A percentile compares a stretch with the other conserved stretches of the same genome.
Evolutionary conservation across 495 filamentous ascomycete species (phyloP).

Genomic region (Lineolata rhizophorae): DNA sequence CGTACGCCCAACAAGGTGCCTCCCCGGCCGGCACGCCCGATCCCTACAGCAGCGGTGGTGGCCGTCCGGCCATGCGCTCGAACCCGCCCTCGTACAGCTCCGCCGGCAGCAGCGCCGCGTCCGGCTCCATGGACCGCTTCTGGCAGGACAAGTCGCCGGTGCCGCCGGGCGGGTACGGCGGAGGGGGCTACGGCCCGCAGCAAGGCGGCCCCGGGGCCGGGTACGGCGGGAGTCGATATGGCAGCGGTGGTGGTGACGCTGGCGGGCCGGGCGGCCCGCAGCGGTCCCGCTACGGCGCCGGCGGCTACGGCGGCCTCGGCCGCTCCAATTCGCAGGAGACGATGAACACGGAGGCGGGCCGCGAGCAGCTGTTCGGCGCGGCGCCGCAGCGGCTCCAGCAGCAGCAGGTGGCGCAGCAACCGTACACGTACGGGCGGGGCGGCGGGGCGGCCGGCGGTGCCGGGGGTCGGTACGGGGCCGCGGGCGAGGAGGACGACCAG

Average conservation of each 20-base stretch:
- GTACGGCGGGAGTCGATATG: slow-evolving; percentile 8
- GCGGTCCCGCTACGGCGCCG: slow-evolving; percentile 13
- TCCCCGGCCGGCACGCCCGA: slow-evolving; percentile 10
- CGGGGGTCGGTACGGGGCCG: slow-evolving; percentile 1
- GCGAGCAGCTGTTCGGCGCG: slow-evolving; percentile 1
- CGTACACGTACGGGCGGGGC: too few species aligned
- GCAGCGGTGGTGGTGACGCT: slow-evolving; percentile 8
- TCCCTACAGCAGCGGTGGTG: slow-evolving; percentile 6
- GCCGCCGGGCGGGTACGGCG: slow-evolving; percentile 13
- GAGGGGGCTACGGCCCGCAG: slow-evolving; percentile 4
- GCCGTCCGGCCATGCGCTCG: slow-evolving; percentile 5
- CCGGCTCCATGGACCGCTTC: slow-evolving; percentile 2
- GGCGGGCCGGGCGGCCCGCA: too few species aligned
- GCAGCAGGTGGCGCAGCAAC: slow-evolving; percentile 2
- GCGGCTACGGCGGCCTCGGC: slow-evolving; percentile 11
- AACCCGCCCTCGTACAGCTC: slow-evolving; percentile 5
- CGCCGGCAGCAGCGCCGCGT: slow-evolving; percentile 1
- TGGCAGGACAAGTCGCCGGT: slow-evolving; percentile 17
- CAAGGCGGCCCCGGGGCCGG: slow-evolving; percentile 5
- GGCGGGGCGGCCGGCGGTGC: slow-evolving; percentile 4
- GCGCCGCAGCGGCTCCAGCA: neutral
- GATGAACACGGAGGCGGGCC: too few species aligned
- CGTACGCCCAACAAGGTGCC: slow-evolving; percentile 13
- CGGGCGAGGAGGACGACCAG: neutral
- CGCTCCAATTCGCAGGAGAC: neutral